Base-by-base conservation (phyloP, 352 stramenopile species). In the Pythium brassicae region DNA sequence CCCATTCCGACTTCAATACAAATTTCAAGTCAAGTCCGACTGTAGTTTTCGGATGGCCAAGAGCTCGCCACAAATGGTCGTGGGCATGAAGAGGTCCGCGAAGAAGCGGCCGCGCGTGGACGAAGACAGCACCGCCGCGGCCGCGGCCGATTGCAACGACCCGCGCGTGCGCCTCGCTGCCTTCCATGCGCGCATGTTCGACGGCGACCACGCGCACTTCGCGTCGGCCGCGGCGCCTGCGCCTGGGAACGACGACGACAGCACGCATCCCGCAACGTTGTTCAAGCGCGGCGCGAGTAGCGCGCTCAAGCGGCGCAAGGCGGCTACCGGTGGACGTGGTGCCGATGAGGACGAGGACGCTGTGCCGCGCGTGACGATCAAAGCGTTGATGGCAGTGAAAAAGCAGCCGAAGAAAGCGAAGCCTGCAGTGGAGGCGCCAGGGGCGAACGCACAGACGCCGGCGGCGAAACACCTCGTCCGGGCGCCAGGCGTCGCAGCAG, bases 111-210 rank as follows among this genome's bases (percentile, higher is more conserved):
- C 57, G n/a, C 72, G 72, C 44, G 56, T 68, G 19, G 63, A 57
- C 17, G 76, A 65, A 46, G 58, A 71, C 49, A 55, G 66, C 44
- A 55, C 19, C n/a, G 17, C 20, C 22, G 26, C 26, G 44, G 44
- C 59, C 15, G 61, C 73, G 19, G 3, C 1, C 10, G 40, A 22
- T 17, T 11, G 20, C 47, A 37, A 46, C 23, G 65, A 83, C 48
- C 66, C 78, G 6, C 66, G 52, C 54, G 52, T 78, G 57, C 68
- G 76, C 5, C 55, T 87, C 15, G 69, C 48, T 23, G 71, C 68
- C 19, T 91, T 91, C 62, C 69, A 68, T 8, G 65, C 57, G 39
- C 66, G 65, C 7, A 86, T 91, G 74, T 89, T 91, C 53, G 73
- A 87, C 35, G 35, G 72, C 19, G 69, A 64, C 23, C 50, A 57